A percentile compares a stretch with the other conserved stretches of the same genome.
phyloP scores from a whole-genome alignment of 305 asterid species.

The Plantago lanceolata region DNA sequence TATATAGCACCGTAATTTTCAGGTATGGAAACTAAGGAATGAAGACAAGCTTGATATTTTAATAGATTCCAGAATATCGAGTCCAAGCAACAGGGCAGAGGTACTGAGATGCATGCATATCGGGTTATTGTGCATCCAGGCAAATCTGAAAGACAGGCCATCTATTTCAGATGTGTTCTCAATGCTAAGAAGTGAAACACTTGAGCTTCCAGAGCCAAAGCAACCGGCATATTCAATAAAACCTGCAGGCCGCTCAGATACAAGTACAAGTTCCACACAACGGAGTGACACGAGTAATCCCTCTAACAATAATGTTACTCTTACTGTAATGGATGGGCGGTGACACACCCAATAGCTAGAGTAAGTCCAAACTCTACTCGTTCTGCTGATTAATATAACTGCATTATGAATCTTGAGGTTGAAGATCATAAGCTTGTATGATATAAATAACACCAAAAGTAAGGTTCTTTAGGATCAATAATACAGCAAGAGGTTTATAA shows the following conservation, averaged over 20 bases:
- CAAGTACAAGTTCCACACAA: slow-evolving; percentile 31
- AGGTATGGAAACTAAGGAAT: slow-evolving; percentile 50
- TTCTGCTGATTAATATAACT: no score
- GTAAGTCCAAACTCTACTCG: no score
- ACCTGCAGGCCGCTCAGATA: slow-evolving; percentile 18
- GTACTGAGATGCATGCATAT: slow-evolving; percentile 36
- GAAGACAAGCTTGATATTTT: slow-evolving; percentile 22
- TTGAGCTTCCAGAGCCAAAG: slow-evolving; percentile 40
- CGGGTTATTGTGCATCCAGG: slow-evolving; percentile 44
- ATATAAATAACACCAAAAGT: no score
- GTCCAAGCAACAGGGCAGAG: slow-evolving; percentile 21
- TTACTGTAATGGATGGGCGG: slow-evolving; percentile 17
- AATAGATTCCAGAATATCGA: slow-evolving; percentile 33
- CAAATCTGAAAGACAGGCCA: slow-evolving; percentile 38
- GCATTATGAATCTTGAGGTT: no score
- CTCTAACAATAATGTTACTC: slow-evolving; percentile 17
- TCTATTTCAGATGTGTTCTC: slow-evolving; percentile 37
- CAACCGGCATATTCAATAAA: slow-evolving; percentile 29
- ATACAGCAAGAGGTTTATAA: no score
- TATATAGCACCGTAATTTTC: background rate
- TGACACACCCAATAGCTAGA: background rate
- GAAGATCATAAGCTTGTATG: no score
- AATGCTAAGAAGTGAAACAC: slow-evolving; percentile 37
- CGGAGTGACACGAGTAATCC: slow-evolving; percentile 17
- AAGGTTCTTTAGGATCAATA: no score